Conservation (phyloP, 257 asterid species). For the Nicotiana paniculata region DNA sequence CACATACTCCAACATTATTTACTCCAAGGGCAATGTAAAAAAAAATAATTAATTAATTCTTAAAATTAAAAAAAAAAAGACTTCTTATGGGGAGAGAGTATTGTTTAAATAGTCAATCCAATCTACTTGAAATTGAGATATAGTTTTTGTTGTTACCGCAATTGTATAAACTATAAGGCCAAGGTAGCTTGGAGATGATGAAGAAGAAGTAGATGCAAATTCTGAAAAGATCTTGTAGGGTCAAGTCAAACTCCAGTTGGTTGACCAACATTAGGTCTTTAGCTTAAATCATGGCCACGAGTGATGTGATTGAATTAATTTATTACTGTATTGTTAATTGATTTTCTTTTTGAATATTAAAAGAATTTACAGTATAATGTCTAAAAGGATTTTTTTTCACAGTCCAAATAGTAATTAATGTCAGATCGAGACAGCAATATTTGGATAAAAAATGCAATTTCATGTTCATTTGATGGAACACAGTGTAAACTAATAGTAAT, state of each 20-base stretch:
- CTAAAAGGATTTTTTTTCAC: too few relatives aligned
- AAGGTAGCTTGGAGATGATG: not conserved
- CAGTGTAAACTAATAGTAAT: not conserved
- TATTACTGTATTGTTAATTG: not conserved
- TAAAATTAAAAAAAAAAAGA: too few relatives aligned
- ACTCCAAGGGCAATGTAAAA: too few relatives aligned
- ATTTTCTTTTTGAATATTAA: not conserved
- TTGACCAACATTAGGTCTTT: slow-evolving; percentile 1
- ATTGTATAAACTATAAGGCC: not conserved
- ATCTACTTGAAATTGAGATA: too few relatives aligned
- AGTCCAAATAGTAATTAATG: too few relatives aligned
- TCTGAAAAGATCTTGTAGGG: not conserved
- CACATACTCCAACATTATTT: too few relatives aligned
- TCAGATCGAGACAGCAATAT: too few relatives aligned
- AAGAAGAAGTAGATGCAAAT: not conserved
- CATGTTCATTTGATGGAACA: not conserved
- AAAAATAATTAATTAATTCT: too few relatives aligned
- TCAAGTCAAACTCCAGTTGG: not conserved
- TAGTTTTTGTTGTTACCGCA: not conserved
- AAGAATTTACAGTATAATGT: too few relatives aligned
- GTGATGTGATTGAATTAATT: not conserved
- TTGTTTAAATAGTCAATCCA: too few relatives aligned
- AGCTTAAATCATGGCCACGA: not conserved
- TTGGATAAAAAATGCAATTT: too few relatives aligned
- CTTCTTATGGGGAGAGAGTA: too few relatives aligned